These are phyloP conservation scores for Candida ovalis DNA, from an alignment of 805 yeast genomes.

Conservation along the genomic window DNA sequence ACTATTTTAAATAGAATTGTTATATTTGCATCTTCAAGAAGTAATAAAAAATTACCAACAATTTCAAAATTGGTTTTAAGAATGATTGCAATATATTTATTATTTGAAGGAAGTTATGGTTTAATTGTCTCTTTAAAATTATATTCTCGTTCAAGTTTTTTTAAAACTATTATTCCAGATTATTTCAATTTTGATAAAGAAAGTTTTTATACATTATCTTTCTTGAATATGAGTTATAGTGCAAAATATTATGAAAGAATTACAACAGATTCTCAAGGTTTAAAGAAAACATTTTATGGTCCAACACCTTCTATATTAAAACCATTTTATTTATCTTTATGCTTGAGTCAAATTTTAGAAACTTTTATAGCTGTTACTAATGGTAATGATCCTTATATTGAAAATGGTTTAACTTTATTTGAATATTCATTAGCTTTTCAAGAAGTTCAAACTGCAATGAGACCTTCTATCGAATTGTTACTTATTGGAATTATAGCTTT, in stretches of 20 bases:
- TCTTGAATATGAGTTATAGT: slow-evolving; percentile 27
- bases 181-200: slow-evolving; percentile 24
- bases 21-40: slow-evolving; percentile 52
- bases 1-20: slow-evolving; percentile 53
- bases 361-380: slow-evolving; percentile 57
- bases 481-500: slow-evolving; percentile 53
- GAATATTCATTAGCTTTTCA: slow-evolving; percentile 76
- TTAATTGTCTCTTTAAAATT: slow-evolving; percentile 30
- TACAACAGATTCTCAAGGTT: slow-evolving; percentile 1
- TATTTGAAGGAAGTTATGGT: slow-evolving; percentile 35
- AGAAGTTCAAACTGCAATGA: slow-evolving; percentile 51
- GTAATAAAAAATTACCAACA: slow-evolving; percentile 34
- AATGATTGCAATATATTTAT: slow-evolving; percentile 32
- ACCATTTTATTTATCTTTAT: slow-evolving; percentile 54
- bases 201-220: slow-evolving; percentile 21
- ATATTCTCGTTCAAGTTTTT: slow-evolving; percentile 12
- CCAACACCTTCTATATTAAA: slow-evolving; percentile 55
- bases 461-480: slow-evolving; percentile 52
- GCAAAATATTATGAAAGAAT: slow-evolving; percentile 15
- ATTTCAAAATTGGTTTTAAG: slow-evolving; percentile 34
- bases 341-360: slow-evolving; percentile 62
- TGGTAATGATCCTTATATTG: slow-evolving; percentile 55
- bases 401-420: slow-evolving; percentile 67
- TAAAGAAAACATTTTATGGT: slow-evolving; percentile 20
- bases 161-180: slow-evolving; percentile 12